These are phyloP conservation scores for Argentina anserina DNA, from an alignment of 306 rosid genomes.

Conservation along the genomic window DNA sequence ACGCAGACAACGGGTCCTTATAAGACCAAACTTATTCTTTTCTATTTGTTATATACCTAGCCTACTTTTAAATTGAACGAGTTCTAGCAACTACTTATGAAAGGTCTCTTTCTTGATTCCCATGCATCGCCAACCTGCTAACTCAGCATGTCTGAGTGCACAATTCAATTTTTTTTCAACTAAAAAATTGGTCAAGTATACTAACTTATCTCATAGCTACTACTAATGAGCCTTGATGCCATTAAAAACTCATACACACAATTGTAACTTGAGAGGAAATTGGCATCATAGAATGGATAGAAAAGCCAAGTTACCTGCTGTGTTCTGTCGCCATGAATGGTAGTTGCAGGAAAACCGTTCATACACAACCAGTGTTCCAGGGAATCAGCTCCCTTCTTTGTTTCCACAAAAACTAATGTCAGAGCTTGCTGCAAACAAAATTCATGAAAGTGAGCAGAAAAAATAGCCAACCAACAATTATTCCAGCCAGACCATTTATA, in stretches of 20 bases:
- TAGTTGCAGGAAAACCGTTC: conserved; percentile 91
- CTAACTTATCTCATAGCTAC: not conserved
- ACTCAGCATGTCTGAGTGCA: conserved; percentile 1
- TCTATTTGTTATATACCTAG: conserved; percentile 4
- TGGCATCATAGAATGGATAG: not conserved
- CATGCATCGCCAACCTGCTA: not conserved
- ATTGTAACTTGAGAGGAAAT: not conserved
- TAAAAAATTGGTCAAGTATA: not conserved
- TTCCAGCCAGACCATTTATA: not conserved
- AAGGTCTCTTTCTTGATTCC: not conserved
- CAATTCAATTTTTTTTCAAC: not conserved
- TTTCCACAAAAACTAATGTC: conserved; percentile 95
- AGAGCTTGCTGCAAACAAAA: conserved; percentile 63
- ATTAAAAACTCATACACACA: not conserved
- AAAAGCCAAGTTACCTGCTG: conserved; percentile 59
- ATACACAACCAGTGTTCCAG: conserved; percentile 83
- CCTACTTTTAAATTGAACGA: not conserved
- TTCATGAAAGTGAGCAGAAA: not conserved
- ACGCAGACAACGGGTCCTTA: not conserved
- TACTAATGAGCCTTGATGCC: not conserved
- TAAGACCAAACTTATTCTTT: not conserved
- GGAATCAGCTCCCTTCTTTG: conserved; percentile 96
- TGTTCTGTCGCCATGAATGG: conserved; percentile 94
- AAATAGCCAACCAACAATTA: not conserved
- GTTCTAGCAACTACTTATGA: not conserved